These are phyloP conservation scores for Penicillium sp. DNA, from an alignment of 2,329 filamentous ascomycete genomes.

Conservation along the genomic window DNA sequence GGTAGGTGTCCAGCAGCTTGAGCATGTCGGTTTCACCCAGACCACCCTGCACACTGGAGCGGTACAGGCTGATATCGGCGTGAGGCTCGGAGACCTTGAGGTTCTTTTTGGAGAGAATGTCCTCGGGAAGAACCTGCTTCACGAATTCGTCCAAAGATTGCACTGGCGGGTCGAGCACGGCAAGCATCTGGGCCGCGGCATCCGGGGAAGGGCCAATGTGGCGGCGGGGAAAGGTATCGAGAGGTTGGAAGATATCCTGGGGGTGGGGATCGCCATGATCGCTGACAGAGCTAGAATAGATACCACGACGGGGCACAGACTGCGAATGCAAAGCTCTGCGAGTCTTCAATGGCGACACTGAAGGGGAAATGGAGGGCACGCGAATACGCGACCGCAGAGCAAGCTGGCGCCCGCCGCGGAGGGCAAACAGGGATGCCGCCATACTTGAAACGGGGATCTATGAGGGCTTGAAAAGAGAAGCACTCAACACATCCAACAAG, in stretches of 20 bases:
- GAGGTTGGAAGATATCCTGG: slow-evolving; percentile 44
- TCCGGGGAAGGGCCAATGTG: slow-evolving; percentile 79
- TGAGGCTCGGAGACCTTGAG: slow-evolving; percentile 55
- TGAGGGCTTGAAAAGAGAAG: slow-evolving; percentile 12
- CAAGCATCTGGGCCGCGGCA: slow-evolving; percentile 73
- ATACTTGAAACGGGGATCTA: slow-evolving; percentile 17
- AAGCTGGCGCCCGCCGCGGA: slow-evolving; percentile 37
- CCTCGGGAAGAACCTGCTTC: slow-evolving; percentile 72
- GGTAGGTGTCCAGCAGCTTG: slow-evolving; percentile 41
- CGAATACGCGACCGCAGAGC: slow-evolving; percentile 33
- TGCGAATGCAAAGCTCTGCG: slow-evolving; percentile 30
- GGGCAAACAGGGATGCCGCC: slow-evolving; percentile 36
- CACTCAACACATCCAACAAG: slow-evolving; percentile 10
- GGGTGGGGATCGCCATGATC: slow-evolving; percentile 62
- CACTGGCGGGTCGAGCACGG: slow-evolving; percentile 69
- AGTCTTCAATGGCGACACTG: slow-evolving; percentile 31
- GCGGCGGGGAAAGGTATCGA: slow-evolving; percentile 67
- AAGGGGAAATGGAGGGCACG: slow-evolving; percentile 21
- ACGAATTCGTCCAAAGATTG: slow-evolving; percentile 77
- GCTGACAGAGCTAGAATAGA: slow-evolving; percentile 87
- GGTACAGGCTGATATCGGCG: slow-evolving; percentile 41
- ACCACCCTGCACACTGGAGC: slow-evolving; percentile 39
- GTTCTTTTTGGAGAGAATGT: slow-evolving; percentile 67
- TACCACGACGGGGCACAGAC: slow-evolving; percentile 40
- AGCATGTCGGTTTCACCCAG: slow-evolving; percentile 48